Conservation (phyloP, 805 yeast genomes). For the Cyberlindnera lachancei region DNA sequence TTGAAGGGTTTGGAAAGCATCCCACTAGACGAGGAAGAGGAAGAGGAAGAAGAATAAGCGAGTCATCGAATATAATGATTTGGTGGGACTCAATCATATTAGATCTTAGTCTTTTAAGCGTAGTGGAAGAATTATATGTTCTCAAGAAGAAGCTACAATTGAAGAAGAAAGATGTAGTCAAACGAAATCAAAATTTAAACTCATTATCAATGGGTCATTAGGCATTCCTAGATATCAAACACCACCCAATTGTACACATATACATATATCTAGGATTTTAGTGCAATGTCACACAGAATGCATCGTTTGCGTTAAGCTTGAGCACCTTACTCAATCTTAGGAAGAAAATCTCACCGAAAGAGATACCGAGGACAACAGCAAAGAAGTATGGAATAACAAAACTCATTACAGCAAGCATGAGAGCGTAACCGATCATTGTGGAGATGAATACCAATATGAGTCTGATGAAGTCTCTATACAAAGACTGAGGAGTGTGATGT, state of each 20-base stretch:
- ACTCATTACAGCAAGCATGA: conserved; percentile 78
- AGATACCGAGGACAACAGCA: conserved; percentile 62
- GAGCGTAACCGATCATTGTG: conserved; percentile 59
- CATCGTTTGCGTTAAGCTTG: conserved; percentile 24
- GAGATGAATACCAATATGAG: conserved; percentile 49
- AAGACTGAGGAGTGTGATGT: conserved; percentile 27
- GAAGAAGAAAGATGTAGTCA: too few relatives aligned
- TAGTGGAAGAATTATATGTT: too few relatives aligned
- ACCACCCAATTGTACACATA: too few relatives aligned
- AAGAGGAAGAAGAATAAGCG: conserved; percentile 26
- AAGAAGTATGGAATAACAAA: conserved; percentile 61
- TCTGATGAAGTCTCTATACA: conserved; percentile 49
- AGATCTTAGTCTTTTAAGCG: too few relatives aligned
- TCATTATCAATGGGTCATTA: too few relatives aligned
- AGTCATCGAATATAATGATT: too few relatives aligned
- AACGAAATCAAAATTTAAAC: too few relatives aligned
- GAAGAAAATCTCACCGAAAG: conserved; percentile 64
- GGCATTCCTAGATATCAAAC: too few relatives aligned
- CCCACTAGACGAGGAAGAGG: conserved; percentile 38
- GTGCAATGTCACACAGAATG: conserved; percentile 18
- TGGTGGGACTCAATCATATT: too few relatives aligned
- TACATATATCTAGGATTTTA: too few relatives aligned
- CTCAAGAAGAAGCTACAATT: too few relatives aligned
- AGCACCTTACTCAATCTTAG: conserved; percentile 44
- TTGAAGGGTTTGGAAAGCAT: conserved; percentile 37